These are phyloP conservation scores for Bifiguratus adelaidae DNA, from an alignment of 192 early-diverging fungal species.

Conservation along the genomic window DNA sequence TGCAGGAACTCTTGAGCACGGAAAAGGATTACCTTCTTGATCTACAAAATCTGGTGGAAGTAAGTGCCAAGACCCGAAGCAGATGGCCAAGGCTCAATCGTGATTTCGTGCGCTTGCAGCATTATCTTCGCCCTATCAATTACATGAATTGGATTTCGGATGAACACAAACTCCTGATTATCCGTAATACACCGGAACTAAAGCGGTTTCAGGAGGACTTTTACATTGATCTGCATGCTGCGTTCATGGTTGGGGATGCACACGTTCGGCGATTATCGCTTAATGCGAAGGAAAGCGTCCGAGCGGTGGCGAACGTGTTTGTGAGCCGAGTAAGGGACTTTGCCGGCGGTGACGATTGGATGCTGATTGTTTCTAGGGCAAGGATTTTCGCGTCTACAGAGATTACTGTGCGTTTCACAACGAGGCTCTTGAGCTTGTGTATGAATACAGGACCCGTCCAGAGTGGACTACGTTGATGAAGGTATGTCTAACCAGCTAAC, in stretches of 20 bases:
- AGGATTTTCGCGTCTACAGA: slow-evolving; percentile 8
- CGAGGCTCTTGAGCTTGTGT: slow-evolving; percentile 8
- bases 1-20: slow-evolving; percentile 18
- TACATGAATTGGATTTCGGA: slow-evolving; percentile 3
- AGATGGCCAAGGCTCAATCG: background rate
- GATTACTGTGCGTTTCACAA: slow-evolving; percentile 15
- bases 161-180: slow-evolving; percentile 9
- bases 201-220: slow-evolving; percentile 15
- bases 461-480: slow-evolving; percentile 15
- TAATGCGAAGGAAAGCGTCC: background rate
- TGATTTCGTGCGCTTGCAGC: background rate
- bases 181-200: slow-evolving; percentile 16
- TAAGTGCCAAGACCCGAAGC: slow-evolving; percentile 3
- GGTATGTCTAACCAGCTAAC: slow-evolving; percentile 4
- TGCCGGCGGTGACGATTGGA: background rate
- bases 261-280: background rate
- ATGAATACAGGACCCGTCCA: slow-evolving; percentile 12
- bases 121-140: background rate
- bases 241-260: background rate
- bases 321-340: background rate
- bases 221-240: slow-evolving; percentile 8
- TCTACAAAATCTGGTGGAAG: slow-evolving; percentile 13
- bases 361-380: slow-evolving; percentile 1
- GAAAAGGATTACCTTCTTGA: slow-evolving; percentile 16
- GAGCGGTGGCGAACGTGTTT: background rate